Base-by-base conservation (phyloP, 2,329 filamentous ascomycete species). In the Beauveria australis region DNA sequence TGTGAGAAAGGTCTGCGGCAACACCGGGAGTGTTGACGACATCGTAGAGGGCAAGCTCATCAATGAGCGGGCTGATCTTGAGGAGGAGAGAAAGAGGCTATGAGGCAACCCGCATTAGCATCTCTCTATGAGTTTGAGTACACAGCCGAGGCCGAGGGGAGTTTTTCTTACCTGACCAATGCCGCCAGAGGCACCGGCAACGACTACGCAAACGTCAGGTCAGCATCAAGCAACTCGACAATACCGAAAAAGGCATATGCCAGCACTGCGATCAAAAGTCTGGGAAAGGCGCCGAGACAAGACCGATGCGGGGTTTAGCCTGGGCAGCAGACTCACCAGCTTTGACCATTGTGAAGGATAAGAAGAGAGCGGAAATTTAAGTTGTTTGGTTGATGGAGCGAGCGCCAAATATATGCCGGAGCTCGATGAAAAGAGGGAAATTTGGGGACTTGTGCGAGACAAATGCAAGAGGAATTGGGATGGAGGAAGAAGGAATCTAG, bases 1-100 rank as follows among this genome's bases (percentile, higher is more conserved):
- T 97, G 83, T 99, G 94, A 63, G 92, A 97, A 63, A 99, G 87
- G 76, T 99, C 94, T 71, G 93, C 87, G 66, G 92, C 91, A 73
- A 99, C 94, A 78, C 94, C 94, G 69, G 92, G 92, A 55, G 92
- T 95, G 85, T 97, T 97, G 78, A 97, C 93, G 67, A 99, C 92
- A 96, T 99, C 94, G 83, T 97, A 99, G 70, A 99, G 89, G 64
- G 92, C 83, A 70, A 99, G 90, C 81, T 97, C 91, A 71, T 93
- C 89, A 71, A 99, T 83, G 72, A 91, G 86, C 66, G 92, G 89
- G 73, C 83, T 90, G 67, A 89, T 86, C 86, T 99, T 99, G 75
- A 97, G 84, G 70, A 99, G 89, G 68, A 99, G 90, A 67, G 94
- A 99, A 71, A 99, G 84, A 68, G 94, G 94, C 92, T 97, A 60